Percentiles rank a stretch among this genome's conserved stretches.
These are phyloP conservation scores for Moesziomyces sp. DNA, from an alignment of 1,284 basidiomycete species.

Conservation along the genomic window DNA sequence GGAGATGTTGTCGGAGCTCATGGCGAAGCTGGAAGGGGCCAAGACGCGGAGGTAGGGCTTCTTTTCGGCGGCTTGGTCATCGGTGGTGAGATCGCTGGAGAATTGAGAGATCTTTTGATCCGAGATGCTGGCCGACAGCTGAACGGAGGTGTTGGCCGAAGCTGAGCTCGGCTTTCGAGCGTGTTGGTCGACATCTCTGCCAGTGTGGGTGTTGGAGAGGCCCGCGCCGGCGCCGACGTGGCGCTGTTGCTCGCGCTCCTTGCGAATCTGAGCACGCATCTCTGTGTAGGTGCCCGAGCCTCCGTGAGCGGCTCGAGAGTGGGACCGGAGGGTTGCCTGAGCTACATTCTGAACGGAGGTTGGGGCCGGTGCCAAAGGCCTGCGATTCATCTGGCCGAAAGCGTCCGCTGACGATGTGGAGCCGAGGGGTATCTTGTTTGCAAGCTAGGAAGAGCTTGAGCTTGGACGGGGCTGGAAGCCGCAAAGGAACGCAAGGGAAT, in stretches of 20 bases:
- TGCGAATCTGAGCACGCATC: constrained; percentile 46
- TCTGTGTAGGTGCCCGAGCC: constrained; percentile 53
- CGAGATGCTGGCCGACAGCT: constrained; percentile 27
- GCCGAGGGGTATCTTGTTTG: constrained; percentile 4
- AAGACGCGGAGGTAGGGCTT: constrained; percentile 26
- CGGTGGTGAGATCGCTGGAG: constrained; percentile 9
- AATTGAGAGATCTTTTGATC: constrained; percentile 34
- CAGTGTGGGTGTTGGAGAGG: not conserved
- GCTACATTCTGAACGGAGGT: constrained; percentile 36
- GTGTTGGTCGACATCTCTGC: constrained; percentile 8
- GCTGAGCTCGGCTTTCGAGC: constrained; percentile 5
- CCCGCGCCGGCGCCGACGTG: not conserved
- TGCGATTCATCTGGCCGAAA: constrained; percentile 26
- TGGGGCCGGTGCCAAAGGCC: constrained; percentile 20
- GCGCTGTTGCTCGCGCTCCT: constrained; percentile 32
- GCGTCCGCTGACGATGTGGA: not conserved
- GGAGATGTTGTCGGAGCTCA: constrained; percentile 31
- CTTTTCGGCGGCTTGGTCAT: constrained; percentile 15
- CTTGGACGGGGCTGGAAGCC: not conserved
- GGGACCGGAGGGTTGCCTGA: constrained; percentile 22
- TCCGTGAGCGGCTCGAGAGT: constrained; percentile 38
- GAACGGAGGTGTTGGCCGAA: constrained; percentile 2
- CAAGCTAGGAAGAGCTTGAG: constrained; percentile 10
- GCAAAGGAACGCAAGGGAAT: too few species aligned
- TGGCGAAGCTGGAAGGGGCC: constrained; percentile 25